Conservation (phyloP, 106 monocot species). For the Phalaenopsis equestris region DNA sequence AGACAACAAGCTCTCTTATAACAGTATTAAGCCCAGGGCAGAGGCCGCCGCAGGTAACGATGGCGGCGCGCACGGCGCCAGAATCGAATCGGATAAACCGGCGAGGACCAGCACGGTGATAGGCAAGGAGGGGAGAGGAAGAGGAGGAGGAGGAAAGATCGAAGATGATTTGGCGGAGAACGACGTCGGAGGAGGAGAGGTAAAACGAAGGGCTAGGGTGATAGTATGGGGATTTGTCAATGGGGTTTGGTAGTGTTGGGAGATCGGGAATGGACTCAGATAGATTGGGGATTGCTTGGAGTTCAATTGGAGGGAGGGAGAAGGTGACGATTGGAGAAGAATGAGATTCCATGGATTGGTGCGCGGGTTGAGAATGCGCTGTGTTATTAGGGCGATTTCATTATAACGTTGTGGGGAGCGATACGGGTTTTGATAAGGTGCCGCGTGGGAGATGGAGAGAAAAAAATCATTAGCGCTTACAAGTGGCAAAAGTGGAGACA, state of each 20-base stretch:
- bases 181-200: slow-evolving; percentile 52
- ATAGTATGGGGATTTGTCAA: slow-evolving; percentile 45
- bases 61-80: slow-evolving; percentile 39
- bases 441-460: too few relatives aligned
- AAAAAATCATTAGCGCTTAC: too few relatives aligned
- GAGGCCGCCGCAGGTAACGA: slow-evolving; percentile 83
- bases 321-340: slow-evolving; percentile 1
- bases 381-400: too few relatives aligned
- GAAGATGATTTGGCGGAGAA: slow-evolving; percentile 66
- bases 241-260: slow-evolving; percentile 37
- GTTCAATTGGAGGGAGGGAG: slow-evolving; percentile 42
- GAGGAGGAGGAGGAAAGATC: slow-evolving; percentile 28
- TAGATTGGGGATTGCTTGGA: slow-evolving; percentile 39
- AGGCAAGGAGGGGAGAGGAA: slow-evolving; percentile 35
- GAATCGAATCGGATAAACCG: slow-evolving; percentile 39
- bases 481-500: too few relatives aligned
- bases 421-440: too few relatives aligned
- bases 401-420: too few relatives aligned
- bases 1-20: slow-evolving; percentile 80
- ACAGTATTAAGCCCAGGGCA: slow-evolving; percentile 91
- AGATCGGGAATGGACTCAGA: slow-evolving; percentile 26
- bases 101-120: slow-evolving; percentile 79
- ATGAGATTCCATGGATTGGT: neutral
- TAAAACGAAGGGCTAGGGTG: slow-evolving; percentile 51
- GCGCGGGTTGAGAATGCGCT: too few relatives aligned